A percentile compares a stretch with the other conserved stretches of the same genome.
These are phyloP conservation scores for Talaromyces sp. DNA, from an alignment of 2,329 filamentous ascomycete genomes.

Conservation along the genomic window DNA sequence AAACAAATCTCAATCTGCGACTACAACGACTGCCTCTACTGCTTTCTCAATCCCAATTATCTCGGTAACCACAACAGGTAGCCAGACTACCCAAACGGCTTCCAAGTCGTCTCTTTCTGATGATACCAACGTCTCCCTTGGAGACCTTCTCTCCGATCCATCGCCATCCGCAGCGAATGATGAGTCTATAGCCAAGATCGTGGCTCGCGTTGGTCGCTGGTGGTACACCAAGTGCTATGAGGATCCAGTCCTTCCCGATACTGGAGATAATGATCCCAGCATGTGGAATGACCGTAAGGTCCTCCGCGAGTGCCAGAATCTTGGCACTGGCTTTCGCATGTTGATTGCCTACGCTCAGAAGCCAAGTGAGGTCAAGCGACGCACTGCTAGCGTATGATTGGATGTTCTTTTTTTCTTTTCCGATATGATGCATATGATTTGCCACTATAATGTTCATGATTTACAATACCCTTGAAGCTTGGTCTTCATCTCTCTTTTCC, in stretches of 20 bases:
- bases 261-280: conserved; percentile 56
- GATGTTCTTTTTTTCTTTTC: conserved; percentile 5
- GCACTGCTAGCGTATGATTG: conserved; percentile 48
- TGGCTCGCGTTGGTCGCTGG: conserved; percentile 88
- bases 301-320: conserved; percentile 81
- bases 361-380: conserved; percentile 54
- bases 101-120: conserved; percentile 39
- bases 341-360: conserved; percentile 90
- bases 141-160: conserved; percentile 73
- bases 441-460: conserved; percentile 14
- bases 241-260: conserved; percentile 57
- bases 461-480: conserved; percentile 14
- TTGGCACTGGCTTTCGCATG: conserved; percentile 84
- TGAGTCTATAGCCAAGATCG: conserved; percentile 87
- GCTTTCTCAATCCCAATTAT: conserved; percentile 26
- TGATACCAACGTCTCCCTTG: conserved; percentile 53
- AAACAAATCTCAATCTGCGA: conserved; percentile 34
- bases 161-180: conserved; percentile 72
- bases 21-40: conserved; percentile 28
- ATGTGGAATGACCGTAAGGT: conserved; percentile 80
- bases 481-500: not conserved
- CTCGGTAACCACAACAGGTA: conserved; percentile 24
- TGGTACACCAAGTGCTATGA: conserved; percentile 97
- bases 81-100: conserved; percentile 12
- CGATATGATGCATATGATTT: conserved; percentile 13